These are phyloP conservation scores for Schwanniomyces yamadae DNA, from an alignment of 805 yeast species.

Conservation along the genomic window DNA sequence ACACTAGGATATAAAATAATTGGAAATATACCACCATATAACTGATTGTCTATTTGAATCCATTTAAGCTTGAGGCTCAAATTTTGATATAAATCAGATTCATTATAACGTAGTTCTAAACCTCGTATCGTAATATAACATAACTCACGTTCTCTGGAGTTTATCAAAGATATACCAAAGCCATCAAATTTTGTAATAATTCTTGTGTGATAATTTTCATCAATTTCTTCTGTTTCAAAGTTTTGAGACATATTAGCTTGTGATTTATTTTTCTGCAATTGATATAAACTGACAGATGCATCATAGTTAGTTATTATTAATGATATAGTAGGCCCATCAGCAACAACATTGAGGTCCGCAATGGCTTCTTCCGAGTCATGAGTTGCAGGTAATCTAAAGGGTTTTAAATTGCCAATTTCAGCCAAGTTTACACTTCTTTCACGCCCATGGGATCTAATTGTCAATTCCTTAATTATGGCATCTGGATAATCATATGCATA, in stretches of 20 bases:
- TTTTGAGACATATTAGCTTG: conserved; percentile 38
- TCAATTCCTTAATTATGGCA: conserved; percentile 77
- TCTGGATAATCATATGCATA: conserved; percentile 98
- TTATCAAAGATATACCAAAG: conserved; percentile 81
- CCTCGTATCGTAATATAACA: conserved; percentile 84
- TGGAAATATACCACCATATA: conserved; percentile 85
- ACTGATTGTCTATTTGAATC: conserved; percentile 92
- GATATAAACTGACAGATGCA: conserved; percentile 73
- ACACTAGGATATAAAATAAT: conserved; percentile 87
- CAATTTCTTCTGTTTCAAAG: conserved; percentile 55
- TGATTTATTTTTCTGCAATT: conserved; percentile 35
- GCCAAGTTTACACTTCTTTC: conserved; percentile 82
- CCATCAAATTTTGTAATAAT: conserved; percentile 74
- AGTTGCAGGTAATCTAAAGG: conserved; percentile 69
- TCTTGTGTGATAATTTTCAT: conserved; percentile 51
- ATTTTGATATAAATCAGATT: conserved; percentile 81
- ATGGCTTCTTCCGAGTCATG: conserved; percentile 42
- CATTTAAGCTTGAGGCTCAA: conserved; percentile 81
- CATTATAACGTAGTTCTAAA: conserved; percentile 74
- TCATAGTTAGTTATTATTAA: conserved; percentile 82
- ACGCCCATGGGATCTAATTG: conserved; percentile 67
- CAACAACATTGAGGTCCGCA: conserved; percentile 87
- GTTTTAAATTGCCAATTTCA: conserved; percentile 88
- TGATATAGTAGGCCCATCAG: conserved; percentile 94
- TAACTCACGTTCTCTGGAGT: conserved; percentile 68